These are phyloP conservation scores for Xylaria multiplex DNA, from an alignment of 2,329 filamentous ascomycete genomes.

Conservation along the genomic window DNA sequence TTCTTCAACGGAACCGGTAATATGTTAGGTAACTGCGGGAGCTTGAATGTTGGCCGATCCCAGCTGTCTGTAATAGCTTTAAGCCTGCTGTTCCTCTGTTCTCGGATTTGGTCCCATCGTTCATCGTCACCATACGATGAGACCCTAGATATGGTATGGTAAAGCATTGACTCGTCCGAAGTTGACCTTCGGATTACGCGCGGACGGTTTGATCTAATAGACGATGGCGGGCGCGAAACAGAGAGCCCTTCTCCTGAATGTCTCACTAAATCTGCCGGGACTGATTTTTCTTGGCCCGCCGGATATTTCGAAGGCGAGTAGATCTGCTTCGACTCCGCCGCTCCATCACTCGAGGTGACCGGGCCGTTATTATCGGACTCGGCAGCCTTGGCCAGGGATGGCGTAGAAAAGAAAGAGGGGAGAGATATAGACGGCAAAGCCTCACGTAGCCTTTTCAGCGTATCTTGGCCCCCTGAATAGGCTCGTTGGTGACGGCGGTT, in stretches of 20 bases:
- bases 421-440: conserved; percentile 66
- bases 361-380: conserved; percentile 40
- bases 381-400: conserved; percentile 44
- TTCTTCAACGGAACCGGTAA: conserved; percentile 50
- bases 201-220: conserved; percentile 44
- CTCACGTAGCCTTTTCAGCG: conserved; percentile 66
- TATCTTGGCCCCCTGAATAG: conserved; percentile 66
- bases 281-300: conserved; percentile 28
- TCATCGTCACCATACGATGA: conserved; percentile 88
- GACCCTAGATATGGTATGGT: conserved; percentile 77
- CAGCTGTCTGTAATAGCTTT: conserved; percentile 92
- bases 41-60: conserved; percentile 80
- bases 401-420: conserved; percentile 56
- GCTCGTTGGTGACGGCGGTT: conserved; percentile 59
- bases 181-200: conserved; percentile 66
- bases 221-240: conserved; percentile 40
- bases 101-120: conserved; percentile 80
- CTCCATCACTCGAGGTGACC: conserved; percentile 38
- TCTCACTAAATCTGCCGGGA: conserved; percentile 16
- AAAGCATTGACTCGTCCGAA: conserved; percentile 83
- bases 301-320: conserved; percentile 19
- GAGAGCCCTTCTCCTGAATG: conserved; percentile 32
- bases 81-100: conserved; percentile 87
- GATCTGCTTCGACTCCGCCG: conserved; percentile 37
- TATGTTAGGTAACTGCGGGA: conserved; percentile 70